Conservation (phyloP, 2,329 filamentous ascomycete genomes). For the Penicillium sclerotiorum region DNA sequence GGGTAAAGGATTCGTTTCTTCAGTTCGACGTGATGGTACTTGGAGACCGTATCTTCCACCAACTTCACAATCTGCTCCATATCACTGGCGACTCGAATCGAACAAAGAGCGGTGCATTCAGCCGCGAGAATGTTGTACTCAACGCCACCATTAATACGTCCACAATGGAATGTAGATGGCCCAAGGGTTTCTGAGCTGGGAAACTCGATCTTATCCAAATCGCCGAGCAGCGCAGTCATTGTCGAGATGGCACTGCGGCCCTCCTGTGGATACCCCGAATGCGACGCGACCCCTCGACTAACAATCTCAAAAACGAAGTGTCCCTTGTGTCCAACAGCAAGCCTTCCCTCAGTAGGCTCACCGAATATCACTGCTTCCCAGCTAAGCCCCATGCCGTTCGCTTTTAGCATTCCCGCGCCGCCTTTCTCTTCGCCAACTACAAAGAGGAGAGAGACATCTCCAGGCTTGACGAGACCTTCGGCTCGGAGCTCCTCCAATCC, state of each 20-base stretch:
- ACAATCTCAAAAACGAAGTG: constrained; percentile 37
- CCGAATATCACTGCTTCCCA: constrained; percentile 57
- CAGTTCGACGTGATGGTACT: constrained; percentile 38
- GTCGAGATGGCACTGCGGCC: constrained; percentile 31
- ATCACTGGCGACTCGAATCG: constrained; percentile 42
- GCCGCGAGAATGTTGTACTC: constrained; percentile 46
- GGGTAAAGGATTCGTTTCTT: constrained; percentile 42
- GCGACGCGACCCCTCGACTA: constrained; percentile 33
- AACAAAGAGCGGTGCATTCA: constrained; percentile 43
- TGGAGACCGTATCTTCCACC: constrained; percentile 35
- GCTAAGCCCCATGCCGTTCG: constrained; percentile 45
- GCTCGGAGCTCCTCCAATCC: constrained; percentile 63
- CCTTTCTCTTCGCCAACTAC: constrained; percentile 62
- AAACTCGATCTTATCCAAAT: constrained; percentile 33
- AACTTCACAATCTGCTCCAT: constrained; percentile 37
- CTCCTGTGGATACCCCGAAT: constrained; percentile 42
- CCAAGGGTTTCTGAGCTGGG: constrained; percentile 43
- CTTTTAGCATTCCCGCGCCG: constrained; percentile 59
- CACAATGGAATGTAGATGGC: constrained; percentile 45
- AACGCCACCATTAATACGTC: constrained; percentile 43
- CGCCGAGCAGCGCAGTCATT: constrained; percentile 36
- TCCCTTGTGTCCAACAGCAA: constrained; percentile 59
- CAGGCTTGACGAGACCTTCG: constrained; percentile 42
- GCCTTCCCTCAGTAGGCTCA: constrained; percentile 58
- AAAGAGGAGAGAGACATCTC: constrained; percentile 63